phyloP scores from a whole-genome alignment of 139 green algal species.

The Closterium sp. region DNA sequence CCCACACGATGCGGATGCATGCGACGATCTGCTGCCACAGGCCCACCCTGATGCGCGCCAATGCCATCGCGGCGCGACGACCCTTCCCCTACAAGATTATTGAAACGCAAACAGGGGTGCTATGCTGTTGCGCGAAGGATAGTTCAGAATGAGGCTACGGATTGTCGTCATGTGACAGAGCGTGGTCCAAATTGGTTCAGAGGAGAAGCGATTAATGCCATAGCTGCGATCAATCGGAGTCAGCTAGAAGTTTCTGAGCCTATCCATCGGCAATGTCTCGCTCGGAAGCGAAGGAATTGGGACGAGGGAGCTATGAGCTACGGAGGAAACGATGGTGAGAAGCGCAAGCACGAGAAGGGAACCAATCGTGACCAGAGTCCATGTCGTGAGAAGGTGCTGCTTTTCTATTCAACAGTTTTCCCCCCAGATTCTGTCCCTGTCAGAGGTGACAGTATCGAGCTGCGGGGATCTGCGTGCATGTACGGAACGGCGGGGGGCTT shows the following conservation, averaged over 20 bases:
- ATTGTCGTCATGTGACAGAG: background rate
- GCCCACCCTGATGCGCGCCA: background rate
- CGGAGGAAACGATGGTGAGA: too few species aligned
- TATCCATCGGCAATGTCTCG: too few species aligned
- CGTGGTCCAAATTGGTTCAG: background rate
- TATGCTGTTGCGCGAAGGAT: too few species aligned
- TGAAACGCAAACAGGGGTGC: background rate
- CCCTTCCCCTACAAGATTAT: background rate
- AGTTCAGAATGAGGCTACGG: background rate
- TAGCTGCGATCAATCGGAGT: background rate
- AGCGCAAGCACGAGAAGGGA: too few species aligned
- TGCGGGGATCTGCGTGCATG: background rate
- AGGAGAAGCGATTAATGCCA: background rate
- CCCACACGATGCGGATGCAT: background rate
- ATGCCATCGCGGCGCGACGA: background rate
- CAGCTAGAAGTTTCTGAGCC: too few species aligned
- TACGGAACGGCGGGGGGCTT: background rate
- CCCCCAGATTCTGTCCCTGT: background rate
- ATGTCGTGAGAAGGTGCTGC: background rate
- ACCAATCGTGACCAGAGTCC: background rate
- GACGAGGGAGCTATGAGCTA: too few species aligned
- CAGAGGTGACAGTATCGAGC: background rate
- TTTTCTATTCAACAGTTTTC: background rate
- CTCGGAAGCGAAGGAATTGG: too few species aligned
- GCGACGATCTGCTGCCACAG: constrained; percentile 8